A percentile compares a stretch with the other conserved stretches of the same genome.
These are phyloP conservation scores for Calonectria honghensis DNA, from an alignment of 2,329 filamentous ascomycete genomes.

Conservation along the genomic window DNA sequence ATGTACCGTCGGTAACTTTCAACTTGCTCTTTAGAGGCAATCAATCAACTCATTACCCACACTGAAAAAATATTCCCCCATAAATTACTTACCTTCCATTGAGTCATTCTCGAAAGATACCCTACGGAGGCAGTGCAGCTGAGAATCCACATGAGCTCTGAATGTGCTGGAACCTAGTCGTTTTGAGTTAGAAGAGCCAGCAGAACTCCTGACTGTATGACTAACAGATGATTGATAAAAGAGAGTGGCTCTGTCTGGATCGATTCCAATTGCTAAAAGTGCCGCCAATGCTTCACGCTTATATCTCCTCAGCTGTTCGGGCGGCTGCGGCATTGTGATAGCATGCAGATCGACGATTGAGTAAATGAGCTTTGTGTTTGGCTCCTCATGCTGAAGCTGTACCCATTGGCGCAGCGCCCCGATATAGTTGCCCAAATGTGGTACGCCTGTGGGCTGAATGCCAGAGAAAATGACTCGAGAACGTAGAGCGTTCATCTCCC, in stretches of 20 bases:
- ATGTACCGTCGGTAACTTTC: conserved; percentile 75
- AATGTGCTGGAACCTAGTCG: conserved; percentile 81
- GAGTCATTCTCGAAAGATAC: conserved; percentile 98
- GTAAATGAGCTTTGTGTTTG: conserved; percentile 80
- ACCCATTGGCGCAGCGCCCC: conserved; percentile 94
- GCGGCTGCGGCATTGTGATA: conserved; percentile 85
- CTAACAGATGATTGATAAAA: conserved; percentile 88
- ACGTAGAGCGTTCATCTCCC: conserved; percentile 14
- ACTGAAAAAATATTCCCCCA: neutral
- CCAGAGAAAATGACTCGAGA: conserved; percentile 87
- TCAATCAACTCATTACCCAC: conserved; percentile 43
- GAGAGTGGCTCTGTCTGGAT: conserved; percentile 84
- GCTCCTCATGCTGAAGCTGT: conserved; percentile 78
- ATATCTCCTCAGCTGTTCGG: conserved; percentile 75
- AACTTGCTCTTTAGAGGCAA: conserved; percentile 79
- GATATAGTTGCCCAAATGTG: conserved; percentile 96
- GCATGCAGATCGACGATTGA: conserved; percentile 96
- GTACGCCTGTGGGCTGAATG: conserved; percentile 96
- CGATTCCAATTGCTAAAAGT: conserved; percentile 88
- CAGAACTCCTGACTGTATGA: neutral
- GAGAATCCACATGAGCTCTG: conserved; percentile 97
- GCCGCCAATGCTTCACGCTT: conserved; percentile 86
- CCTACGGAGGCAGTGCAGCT: conserved; percentile 94
- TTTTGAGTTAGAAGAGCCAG: neutral
- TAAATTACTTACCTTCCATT: conserved; percentile 86